A percentile compares a stretch with the other conserved stretches of the same genome.
phyloP scores from a whole-genome alignment of 1,139 yeast genomes.

The Meyerozyma sp. region DNA sequence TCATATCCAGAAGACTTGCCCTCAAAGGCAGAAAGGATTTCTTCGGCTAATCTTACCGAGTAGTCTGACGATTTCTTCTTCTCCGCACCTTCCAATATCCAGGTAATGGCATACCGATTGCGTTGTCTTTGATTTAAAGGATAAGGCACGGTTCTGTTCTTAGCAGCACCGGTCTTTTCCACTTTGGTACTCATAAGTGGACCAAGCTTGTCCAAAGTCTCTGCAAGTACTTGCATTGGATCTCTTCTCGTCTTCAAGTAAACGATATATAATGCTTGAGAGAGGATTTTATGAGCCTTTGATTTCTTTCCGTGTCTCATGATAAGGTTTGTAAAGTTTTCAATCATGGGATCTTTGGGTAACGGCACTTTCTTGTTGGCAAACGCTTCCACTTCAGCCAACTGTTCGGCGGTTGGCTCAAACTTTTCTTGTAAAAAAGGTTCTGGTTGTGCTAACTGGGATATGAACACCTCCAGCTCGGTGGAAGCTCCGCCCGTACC shows the following conservation, averaged over 20 bases:
- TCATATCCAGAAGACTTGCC: slow-evolving; percentile 85
- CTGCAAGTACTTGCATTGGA: slow-evolving; percentile 72
- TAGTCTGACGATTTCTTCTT: slow-evolving; percentile 77
- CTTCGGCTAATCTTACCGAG: slow-evolving; percentile 88
- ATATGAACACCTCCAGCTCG: slow-evolving; percentile 40
- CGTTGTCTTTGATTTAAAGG: slow-evolving; percentile 83
- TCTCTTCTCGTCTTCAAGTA: slow-evolving; percentile 66
- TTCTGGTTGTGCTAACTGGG: slow-evolving; percentile 16
- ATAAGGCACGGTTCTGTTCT: slow-evolving; percentile 72
- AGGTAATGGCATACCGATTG: slow-evolving; percentile 75
- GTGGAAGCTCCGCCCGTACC: slow-evolving; percentile 28
- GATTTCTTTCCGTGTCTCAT: slow-evolving; percentile 93
- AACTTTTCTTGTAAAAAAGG: slow-evolving; percentile 32
- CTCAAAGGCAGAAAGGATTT: slow-evolving; percentile 67
- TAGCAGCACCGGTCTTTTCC: slow-evolving; percentile 81
- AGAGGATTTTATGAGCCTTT: slow-evolving; percentile 67
- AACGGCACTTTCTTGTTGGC: slow-evolving; percentile 55
- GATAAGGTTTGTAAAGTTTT: slow-evolving; percentile 75
- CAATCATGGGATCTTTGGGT: slow-evolving; percentile 63
- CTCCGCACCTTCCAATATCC: slow-evolving; percentile 84
- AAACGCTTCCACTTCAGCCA: slow-evolving; percentile 46
- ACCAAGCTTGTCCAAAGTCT: slow-evolving; percentile 74
- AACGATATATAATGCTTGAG: slow-evolving; percentile 76
- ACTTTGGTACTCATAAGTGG: slow-evolving; percentile 81
- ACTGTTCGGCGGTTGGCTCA: slow-evolving; percentile 58